phyloP scores from a whole-genome alignment of 169 alveolate genomes.

The Plasmodium blacklocki region DNA sequence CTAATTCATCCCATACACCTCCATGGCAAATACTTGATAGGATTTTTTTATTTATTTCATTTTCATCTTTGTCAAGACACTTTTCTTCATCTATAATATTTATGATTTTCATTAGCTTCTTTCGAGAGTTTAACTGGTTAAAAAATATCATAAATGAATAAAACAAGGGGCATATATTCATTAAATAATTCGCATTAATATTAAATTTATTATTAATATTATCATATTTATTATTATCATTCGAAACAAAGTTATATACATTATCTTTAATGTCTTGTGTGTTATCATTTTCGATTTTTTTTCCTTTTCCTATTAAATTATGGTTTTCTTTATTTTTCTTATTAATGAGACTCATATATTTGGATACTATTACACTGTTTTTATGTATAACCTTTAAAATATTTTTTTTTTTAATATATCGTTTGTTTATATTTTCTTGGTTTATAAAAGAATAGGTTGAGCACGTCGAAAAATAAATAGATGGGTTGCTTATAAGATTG shows the following conservation, averaged over 20 bases:
- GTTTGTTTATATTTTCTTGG: not conserved
- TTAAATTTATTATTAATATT: not conserved
- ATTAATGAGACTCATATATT: not conserved
- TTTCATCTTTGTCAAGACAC: constrained; percentile 55
- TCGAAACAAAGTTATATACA: not conserved
- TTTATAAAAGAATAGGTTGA: constrained; percentile 1
- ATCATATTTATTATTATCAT: not conserved
- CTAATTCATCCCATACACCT: constrained; percentile 90
- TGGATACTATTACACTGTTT: constrained; percentile 24
- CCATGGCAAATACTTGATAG: constrained; percentile 83
- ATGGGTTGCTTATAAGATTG: not conserved
- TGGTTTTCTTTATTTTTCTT: not conserved
- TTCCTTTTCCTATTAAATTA: not conserved
- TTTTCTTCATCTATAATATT: constrained; percentile 54
- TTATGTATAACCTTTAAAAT: constrained; percentile 16
- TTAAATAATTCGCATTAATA: constrained; percentile 8
- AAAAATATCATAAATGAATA: constrained; percentile 67
- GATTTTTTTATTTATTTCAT: constrained; percentile 71
- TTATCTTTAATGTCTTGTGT: not conserved
- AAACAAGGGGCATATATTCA: constrained; percentile 35
- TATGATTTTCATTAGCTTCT: constrained; percentile 55
- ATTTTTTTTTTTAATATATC: not conserved
- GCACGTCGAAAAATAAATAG: not conserved
- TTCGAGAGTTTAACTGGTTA: constrained; percentile 61
- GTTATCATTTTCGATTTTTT: not conserved